phyloP scores from a whole-genome alignment of 2,329 filamentous ascomycete genomes.

The Fusarium protoensiforme region DNA sequence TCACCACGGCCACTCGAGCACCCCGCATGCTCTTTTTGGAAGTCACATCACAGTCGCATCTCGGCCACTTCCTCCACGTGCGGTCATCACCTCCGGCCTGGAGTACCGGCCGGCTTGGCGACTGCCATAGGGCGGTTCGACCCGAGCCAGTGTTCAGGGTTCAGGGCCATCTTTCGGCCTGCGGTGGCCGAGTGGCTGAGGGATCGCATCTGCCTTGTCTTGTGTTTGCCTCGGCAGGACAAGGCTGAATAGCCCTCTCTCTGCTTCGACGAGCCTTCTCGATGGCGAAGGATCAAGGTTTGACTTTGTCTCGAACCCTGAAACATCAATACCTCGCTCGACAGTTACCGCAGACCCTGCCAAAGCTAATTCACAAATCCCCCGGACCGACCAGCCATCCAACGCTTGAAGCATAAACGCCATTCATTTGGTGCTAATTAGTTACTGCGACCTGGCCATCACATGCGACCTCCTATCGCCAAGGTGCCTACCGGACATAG shows the following conservation, averaged over 20 bases:
- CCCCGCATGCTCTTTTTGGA: slow-evolving; percentile 34
- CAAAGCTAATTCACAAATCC: background rate
- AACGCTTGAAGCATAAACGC: background rate
- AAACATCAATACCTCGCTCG: background rate
- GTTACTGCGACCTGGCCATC: slow-evolving; percentile 1
- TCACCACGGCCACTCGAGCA: slow-evolving; percentile 7
- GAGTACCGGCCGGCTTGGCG: slow-evolving; percentile 27
- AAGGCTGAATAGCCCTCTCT: background rate
- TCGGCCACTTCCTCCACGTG: slow-evolving; percentile 13
- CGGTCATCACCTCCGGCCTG: slow-evolving; percentile 19
- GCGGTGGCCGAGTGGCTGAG: slow-evolving; percentile 16
- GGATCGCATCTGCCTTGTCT: background rate
- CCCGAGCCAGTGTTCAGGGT: slow-evolving; percentile 28
- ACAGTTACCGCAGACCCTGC: background rate
- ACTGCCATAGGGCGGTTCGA: slow-evolving; percentile 33
- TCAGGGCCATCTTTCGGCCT: background rate
- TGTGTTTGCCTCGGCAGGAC: slow-evolving; percentile 3
- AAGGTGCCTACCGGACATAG: slow-evolving; percentile 8
- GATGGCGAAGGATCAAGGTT: background rate
- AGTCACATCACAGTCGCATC: slow-evolving; percentile 3
- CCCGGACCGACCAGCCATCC: background rate
- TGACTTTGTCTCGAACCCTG: background rate
- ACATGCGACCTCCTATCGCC: slow-evolving; percentile 28
- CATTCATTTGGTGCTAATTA: background rate
- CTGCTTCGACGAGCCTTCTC: background rate